A percentile compares a stretch with the other conserved stretches of the same genome.
These are phyloP conservation scores for Scenedesmus sp. DNA, from an alignment of 163 green algal species.

Conservation along the genomic window DNA sequence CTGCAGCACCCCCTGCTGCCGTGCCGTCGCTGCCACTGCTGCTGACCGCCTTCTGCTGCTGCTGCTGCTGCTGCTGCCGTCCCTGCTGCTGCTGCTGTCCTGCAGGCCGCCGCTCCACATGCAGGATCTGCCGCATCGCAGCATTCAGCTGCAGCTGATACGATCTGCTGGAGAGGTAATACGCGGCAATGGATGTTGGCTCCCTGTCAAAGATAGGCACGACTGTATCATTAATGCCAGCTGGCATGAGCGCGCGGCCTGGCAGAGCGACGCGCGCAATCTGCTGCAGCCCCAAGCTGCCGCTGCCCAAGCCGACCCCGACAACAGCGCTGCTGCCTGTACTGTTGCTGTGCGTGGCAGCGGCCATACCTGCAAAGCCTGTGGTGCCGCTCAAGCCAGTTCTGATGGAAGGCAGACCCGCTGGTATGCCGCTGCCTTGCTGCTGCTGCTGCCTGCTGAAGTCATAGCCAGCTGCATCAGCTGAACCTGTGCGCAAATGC, in stretches of 20 bases:
- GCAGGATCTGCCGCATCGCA: slow-evolving; percentile 55
- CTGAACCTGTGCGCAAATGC: background rate
- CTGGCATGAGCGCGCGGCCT: slow-evolving; percentile 58
- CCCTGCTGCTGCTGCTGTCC: slow-evolving; percentile 29
- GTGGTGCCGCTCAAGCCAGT: background rate
- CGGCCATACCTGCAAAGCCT: background rate
- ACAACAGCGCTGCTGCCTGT: background rate
- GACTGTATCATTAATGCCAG: slow-evolving; percentile 67
- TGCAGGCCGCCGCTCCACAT: background rate
- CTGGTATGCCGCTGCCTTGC: background rate
- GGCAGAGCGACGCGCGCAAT: slow-evolving; percentile 51
- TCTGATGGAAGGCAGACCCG: background rate
- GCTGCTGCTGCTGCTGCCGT: slow-evolving; percentile 2
- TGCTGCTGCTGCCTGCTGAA: background rate
- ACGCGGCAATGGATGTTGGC: slow-evolving; percentile 88
- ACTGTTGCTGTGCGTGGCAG: background rate
- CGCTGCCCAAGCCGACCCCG: background rate
- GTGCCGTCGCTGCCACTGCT: background rate
- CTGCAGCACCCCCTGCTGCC: background rate
- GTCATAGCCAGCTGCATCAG: background rate
- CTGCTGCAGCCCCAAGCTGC: slow-evolving; percentile 25
- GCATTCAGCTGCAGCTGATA: slow-evolving; percentile 80
- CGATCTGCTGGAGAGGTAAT: slow-evolving; percentile 78
- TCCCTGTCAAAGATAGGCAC: slow-evolving; percentile 85
- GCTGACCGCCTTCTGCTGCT: slow-evolving; percentile 25